Evolutionary conservation across 2,329 filamentous ascomycete species (phyloP).

Genomic region (Talaromyces sp.): DNA sequence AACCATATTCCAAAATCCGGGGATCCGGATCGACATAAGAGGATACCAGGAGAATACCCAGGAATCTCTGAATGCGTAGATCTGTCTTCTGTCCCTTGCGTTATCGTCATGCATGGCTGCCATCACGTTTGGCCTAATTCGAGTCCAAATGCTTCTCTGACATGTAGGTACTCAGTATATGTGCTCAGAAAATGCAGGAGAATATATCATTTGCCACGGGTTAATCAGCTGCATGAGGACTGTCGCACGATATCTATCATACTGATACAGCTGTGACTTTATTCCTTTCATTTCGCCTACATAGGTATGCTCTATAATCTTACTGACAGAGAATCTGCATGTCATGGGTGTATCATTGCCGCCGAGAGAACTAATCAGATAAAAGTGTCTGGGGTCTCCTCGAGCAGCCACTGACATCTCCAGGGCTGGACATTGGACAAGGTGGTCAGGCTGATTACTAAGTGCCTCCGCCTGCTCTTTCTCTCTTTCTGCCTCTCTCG

Average conservation of each 20-base stretch:
- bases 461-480: neutral
- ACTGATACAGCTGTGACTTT: neutral
- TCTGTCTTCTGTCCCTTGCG: neutral
- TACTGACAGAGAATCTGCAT: neutral
- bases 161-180: no score
- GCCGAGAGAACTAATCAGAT: neutral
- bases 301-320: neutral
- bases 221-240: neutral
- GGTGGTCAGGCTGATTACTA: constrained; percentile 2
- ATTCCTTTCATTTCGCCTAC: neutral
- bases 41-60: neutral
- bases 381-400: neutral
- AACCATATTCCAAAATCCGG: neutral
- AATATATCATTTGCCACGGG: neutral
- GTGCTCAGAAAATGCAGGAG: neutral
- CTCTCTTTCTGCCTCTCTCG: neutral
- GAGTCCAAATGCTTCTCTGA: no score
- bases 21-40: neutral
- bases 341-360: neutral
- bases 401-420: neutral
- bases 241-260: constrained; percentile 1
- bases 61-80: no score
- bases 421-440: no score
- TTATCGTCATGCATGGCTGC: neutral
- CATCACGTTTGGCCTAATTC: neutral